phyloP scores from a whole-genome alignment of 306 rosid species.

The Lotus japonicus region DNA sequence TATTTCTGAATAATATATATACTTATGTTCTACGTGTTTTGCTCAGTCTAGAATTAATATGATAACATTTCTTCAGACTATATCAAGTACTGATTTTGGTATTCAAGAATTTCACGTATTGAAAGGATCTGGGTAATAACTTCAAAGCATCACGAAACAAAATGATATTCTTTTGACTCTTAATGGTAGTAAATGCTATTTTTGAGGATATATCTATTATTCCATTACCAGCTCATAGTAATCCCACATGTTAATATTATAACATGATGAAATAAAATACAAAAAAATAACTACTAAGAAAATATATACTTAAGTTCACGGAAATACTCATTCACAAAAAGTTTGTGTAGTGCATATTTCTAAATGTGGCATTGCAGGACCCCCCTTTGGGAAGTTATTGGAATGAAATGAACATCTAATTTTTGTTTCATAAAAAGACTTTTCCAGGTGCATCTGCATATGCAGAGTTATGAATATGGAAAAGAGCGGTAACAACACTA shows the following conservation, averaged over 20 bases:
- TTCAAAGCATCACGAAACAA: background rate
- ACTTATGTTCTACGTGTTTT: background rate
- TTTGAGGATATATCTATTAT: background rate
- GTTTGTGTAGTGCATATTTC: background rate
- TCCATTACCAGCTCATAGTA: background rate
- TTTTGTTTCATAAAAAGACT: background rate
- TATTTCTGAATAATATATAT: background rate
- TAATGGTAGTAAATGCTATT: background rate
- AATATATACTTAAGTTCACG: background rate
- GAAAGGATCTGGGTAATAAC: background rate
- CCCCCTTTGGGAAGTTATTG: constrained; percentile 1
- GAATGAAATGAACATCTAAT: constrained; percentile 3
- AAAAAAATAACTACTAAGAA: background rate
- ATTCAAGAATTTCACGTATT: background rate
- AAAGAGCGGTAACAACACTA: constrained; percentile 23
- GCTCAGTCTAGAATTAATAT: too few relatives aligned
- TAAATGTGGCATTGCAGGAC: constrained; percentile 2
- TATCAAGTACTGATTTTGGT: background rate
- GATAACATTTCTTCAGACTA: background rate
- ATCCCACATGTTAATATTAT: background rate
- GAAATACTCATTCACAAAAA: background rate
- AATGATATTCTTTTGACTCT: background rate
- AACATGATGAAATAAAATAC: background rate
- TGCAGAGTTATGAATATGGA: background rate
- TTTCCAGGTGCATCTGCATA: background rate